Evolutionary conservation across 208 protist species (phyloP).

Genomic region (Borovskyia barvae): DNA sequence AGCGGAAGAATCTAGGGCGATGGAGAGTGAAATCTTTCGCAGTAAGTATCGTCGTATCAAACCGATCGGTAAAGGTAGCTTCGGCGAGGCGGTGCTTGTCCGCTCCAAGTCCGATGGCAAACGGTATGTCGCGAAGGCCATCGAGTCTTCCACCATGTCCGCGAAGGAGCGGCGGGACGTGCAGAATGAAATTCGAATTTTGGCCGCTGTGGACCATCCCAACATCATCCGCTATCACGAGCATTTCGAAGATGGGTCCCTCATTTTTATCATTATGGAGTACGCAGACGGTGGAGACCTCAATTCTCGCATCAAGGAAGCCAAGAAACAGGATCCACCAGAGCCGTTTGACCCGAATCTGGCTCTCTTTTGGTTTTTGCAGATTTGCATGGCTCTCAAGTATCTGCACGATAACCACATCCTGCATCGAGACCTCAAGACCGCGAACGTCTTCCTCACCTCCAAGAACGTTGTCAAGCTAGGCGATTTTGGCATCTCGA

Average conservation of each 20-base stretch:
- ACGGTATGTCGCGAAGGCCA: conserved; percentile 91
- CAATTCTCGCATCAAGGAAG: conserved; percentile 88
- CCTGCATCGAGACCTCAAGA: conserved; percentile 90
- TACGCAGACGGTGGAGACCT: conserved; percentile 91
- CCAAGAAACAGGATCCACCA: conserved; percentile 65
- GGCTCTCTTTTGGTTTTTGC: conserved; percentile 91
- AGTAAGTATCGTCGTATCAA: conserved; percentile 88
- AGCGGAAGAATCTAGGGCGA: conserved; percentile 67
- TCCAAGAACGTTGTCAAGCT: conserved; percentile 88
- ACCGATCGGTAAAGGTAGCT: conserved; percentile 91
- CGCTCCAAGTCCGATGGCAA: conserved; percentile 86
- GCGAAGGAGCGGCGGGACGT: conserved; percentile 90
- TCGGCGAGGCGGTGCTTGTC: conserved; percentile 91
- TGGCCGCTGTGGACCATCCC: conserved; percentile 85
- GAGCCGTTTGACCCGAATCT: conserved; percentile 82
- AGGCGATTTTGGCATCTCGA: conserved; percentile 93
- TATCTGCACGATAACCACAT: conserved; percentile 93
- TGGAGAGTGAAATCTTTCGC: conserved; percentile 81
- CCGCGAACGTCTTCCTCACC: conserved; percentile 89
- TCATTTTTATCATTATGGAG: conserved; percentile 94
- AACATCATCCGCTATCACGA: conserved; percentile 93
- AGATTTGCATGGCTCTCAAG: conserved; percentile 90
- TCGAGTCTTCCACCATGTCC: conserved; percentile 86
- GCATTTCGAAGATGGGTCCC: conserved; percentile 84
- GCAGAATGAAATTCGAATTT: conserved; percentile 92